Base-by-base conservation (phyloP, 2,329 filamentous ascomycete species). In the Lachnellula arida region DNA sequence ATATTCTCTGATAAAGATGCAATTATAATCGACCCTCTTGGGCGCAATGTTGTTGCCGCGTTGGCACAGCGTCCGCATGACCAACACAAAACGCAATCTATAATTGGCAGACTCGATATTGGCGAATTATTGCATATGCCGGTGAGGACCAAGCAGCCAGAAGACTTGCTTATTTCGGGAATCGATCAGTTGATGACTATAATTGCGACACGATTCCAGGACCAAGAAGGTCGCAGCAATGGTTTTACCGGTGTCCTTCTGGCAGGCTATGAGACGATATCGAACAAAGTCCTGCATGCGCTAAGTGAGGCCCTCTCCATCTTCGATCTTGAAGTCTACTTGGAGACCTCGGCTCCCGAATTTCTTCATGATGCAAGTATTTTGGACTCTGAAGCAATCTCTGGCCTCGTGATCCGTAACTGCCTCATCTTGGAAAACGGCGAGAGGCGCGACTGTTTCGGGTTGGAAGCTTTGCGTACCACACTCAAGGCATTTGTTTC, bases 401-500 rank as follows among this genome's bases (percentile, higher is more conserved):
- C 66, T 2, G 75, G 75, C 3, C 53, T 76, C 40, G 69, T 77
- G 47, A 68, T 76, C 35, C 69, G 74, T 52, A 76, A 76, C 59
- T 74, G 71, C 6, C 72, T 71, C 9, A 75, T 76, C 15, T 65
- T 74, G 6, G 64, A 67, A 5, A 69, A 73, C 48, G 75, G 75
- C 3, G 65, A 73, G 46, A 67, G 72, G 19, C 67, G 74, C 19
- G 74, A 78, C 57, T 78, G 74, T 60, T 77, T 76, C 56, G 71
- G 75, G 43, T 73, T 78, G 70, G 56, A 62, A 23, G 63, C 70
- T 14, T 64, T 78, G 59, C 70, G 72, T 40, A 57, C 69, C 8
- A 74, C 75, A 0, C 70, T 76, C 56, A 74, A 76, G 54, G 73
- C 75, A 4, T 73, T 76, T 50, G 74, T 76, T 8, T 73, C 74